Evolutionary conservation across 441 rosid genomes (phyloP).

Genomic region (Adansonia grandidieri): DNA sequence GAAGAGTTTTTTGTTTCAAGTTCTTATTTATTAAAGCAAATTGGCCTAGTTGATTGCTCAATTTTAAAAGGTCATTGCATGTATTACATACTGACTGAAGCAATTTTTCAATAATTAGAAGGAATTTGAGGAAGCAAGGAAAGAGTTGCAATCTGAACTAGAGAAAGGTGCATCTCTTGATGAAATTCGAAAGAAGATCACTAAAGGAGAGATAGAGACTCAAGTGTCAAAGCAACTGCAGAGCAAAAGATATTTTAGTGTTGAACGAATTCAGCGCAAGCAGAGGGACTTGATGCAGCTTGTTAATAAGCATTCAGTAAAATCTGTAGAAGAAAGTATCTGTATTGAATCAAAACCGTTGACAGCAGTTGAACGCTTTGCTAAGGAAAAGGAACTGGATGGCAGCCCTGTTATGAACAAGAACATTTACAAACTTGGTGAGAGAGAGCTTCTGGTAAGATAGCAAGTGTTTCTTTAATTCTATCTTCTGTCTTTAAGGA

Average conservation of each 20-base stretch:
- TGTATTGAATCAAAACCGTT: constrained; percentile 56
- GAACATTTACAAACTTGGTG: constrained; percentile 71
- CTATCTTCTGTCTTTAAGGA: constrained; percentile 9
- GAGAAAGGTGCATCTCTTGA: constrained; percentile 60
- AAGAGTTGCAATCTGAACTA: constrained; percentile 64
- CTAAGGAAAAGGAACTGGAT: constrained; percentile 60
- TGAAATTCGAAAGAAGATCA: constrained; percentile 58
- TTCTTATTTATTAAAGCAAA: background rate
- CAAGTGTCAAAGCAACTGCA: constrained; percentile 60
- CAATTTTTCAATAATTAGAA: constrained; percentile 41
- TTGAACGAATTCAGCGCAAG: constrained; percentile 79
- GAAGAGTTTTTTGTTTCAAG: constrained; percentile 1
- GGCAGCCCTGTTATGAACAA: constrained; percentile 59
- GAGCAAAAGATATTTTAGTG: constrained; percentile 46
- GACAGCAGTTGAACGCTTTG: constrained; percentile 64
- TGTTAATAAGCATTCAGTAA: constrained; percentile 53
- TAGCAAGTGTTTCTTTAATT: constrained; percentile 24
- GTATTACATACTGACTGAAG: constrained; percentile 20
- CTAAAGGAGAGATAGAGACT: constrained; percentile 58
- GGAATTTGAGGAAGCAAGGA: constrained; percentile 78
- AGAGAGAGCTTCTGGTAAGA: constrained; percentile 78
- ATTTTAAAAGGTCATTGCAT: constrained; percentile 22
- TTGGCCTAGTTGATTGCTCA: background rate
- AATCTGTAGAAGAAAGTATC: constrained; percentile 39
- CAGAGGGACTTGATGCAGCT: constrained; percentile 70